These are phyloP conservation scores for Brettanomyces anomalus DNA, from an alignment of 805 yeast species.

Conservation along the genomic window DNA sequence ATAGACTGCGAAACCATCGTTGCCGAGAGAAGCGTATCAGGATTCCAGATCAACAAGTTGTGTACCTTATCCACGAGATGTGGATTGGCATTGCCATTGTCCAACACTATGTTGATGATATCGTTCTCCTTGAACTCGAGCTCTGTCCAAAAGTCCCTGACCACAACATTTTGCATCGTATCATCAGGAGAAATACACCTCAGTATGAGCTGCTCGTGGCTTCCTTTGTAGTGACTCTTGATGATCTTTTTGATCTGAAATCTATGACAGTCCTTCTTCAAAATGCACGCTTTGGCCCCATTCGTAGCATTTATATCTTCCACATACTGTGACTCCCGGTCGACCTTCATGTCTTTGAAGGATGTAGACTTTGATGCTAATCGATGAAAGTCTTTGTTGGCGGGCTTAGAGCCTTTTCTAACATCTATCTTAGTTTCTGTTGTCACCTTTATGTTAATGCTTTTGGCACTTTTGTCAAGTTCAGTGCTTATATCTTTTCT, in stretches of 20 bases:
- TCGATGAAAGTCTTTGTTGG: too few relatives aligned
- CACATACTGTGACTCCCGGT: slow-evolving; percentile 6
- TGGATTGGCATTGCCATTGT: slow-evolving; percentile 19
- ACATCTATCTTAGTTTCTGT: neutral
- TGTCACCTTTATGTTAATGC: too few relatives aligned
- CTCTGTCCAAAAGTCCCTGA: slow-evolving; percentile 54
- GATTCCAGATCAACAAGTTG: slow-evolving; percentile 70
- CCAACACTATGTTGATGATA: slow-evolving; percentile 53
- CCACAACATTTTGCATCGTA: slow-evolving; percentile 31
- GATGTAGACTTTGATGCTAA: slow-evolving; percentile 1
- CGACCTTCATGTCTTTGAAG: slow-evolving; percentile 16
- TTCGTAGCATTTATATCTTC: slow-evolving; percentile 10
- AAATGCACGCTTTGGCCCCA: slow-evolving; percentile 35
- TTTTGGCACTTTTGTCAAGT: too few relatives aligned
- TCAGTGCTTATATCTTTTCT: too few relatives aligned
- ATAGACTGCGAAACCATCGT: slow-evolving; percentile 74
- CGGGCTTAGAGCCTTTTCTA: neutral
- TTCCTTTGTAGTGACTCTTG: slow-evolving; percentile 23
- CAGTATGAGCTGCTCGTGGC: slow-evolving; percentile 43
- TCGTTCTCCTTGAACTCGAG: slow-evolving; percentile 43
- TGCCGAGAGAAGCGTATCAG: slow-evolving; percentile 75
- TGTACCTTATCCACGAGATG: slow-evolving; percentile 43
- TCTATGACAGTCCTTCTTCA: slow-evolving; percentile 38
- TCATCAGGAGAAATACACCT: slow-evolving; percentile 36
- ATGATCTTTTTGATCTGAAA: slow-evolving; percentile 33